phyloP scores from a whole-genome alignment of 257 asterid species.

The Asclepias syriaca region DNA sequence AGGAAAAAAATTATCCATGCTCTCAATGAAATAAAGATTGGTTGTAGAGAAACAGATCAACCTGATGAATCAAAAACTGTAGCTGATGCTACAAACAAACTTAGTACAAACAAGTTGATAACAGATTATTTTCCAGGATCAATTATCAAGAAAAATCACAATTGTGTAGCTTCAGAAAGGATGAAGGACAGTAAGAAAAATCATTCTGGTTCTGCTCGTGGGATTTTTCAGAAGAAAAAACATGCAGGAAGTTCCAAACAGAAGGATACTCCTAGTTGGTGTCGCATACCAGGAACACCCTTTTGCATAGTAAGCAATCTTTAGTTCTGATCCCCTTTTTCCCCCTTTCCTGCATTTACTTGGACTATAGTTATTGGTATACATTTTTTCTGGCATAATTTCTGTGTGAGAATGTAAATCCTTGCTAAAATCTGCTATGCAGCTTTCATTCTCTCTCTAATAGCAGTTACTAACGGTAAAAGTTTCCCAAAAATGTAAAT shows the following conservation, averaged over 20 bases:
- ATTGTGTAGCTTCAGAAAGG: slow-evolving; percentile 18
- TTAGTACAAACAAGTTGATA: slow-evolving; percentile 55
- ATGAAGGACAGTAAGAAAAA: slow-evolving; percentile 29
- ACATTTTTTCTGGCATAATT: background rate
- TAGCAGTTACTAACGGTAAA: background rate
- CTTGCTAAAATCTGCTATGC: background rate
- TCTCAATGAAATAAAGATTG: slow-evolving; percentile 40
- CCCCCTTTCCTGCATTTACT: background rate
- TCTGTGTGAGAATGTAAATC: background rate
- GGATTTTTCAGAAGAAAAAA: slow-evolving; percentile 35
- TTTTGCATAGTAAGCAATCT: slow-evolving; percentile 64
- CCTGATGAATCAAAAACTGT: slow-evolving; percentile 31
- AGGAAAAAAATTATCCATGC: slow-evolving; percentile 75
- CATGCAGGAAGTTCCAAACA: slow-evolving; percentile 43
- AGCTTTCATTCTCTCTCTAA: background rate
- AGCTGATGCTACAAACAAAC: slow-evolving; percentile 35
- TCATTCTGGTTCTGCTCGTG: slow-evolving; percentile 26
- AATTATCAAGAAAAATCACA: slow-evolving; percentile 34
- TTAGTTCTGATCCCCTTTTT: background rate
- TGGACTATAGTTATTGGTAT: background rate
- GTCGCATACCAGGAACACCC: slow-evolving; percentile 82
- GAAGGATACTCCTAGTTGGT: slow-evolving; percentile 72
- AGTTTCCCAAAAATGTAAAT: background rate
- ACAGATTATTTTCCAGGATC: slow-evolving; percentile 74
- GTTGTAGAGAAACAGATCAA: slow-evolving; percentile 26